Evolutionary conservation across 768 basidiomycete species (phyloP).

Genomic region (Asterophora lycoperdoides): DNA sequence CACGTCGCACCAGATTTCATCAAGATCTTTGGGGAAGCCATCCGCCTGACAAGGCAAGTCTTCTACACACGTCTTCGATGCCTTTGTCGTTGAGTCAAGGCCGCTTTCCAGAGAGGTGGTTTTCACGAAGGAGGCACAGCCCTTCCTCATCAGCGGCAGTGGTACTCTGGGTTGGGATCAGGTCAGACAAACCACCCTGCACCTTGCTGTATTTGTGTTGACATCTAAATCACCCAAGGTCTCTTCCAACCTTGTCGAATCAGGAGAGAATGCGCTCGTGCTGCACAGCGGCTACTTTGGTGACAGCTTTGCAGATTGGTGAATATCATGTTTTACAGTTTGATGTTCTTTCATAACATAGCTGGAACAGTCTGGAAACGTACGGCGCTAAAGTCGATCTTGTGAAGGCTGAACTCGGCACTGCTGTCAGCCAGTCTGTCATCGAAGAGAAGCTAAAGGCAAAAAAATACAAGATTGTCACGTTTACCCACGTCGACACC

Average conservation of each 20-base stretch:
- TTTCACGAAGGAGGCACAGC: conserved; percentile 74
- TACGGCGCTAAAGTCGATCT: conserved; percentile 90
- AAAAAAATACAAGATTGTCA: conserved; percentile 84
- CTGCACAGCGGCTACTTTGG: conserved; percentile 94
- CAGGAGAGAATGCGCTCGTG: conserved; percentile 74
- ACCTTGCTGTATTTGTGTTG: neutral
- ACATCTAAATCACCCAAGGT: conserved; percentile 42
- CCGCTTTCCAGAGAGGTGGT: conserved; percentile 56
- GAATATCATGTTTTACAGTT: conserved; percentile 19
- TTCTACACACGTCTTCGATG: neutral
- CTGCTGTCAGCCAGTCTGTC: conserved; percentile 55
- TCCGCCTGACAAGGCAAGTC: conserved; percentile 73
- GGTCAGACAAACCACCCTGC: conserved; percentile 34
- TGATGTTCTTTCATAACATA: neutral
- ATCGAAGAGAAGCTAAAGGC: conserved; percentile 66
- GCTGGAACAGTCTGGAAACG: conserved; percentile 56
- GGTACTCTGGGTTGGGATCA: conserved; percentile 98
- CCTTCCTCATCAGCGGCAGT: conserved; percentile 90
- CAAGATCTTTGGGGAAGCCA: conserved; percentile 81
- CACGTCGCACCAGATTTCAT: conserved; percentile 90
- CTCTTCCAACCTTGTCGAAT: conserved; percentile 85
- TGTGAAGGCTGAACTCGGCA: conserved; percentile 78
- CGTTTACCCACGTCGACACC: conserved; percentile 95
- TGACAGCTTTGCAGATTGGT: conserved; percentile 87
- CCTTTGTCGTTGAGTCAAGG: conserved; percentile 5